Base-by-base conservation (phyloP, 2,329 filamentous ascomycete species). In the Xylariaceae sp. region DNA sequence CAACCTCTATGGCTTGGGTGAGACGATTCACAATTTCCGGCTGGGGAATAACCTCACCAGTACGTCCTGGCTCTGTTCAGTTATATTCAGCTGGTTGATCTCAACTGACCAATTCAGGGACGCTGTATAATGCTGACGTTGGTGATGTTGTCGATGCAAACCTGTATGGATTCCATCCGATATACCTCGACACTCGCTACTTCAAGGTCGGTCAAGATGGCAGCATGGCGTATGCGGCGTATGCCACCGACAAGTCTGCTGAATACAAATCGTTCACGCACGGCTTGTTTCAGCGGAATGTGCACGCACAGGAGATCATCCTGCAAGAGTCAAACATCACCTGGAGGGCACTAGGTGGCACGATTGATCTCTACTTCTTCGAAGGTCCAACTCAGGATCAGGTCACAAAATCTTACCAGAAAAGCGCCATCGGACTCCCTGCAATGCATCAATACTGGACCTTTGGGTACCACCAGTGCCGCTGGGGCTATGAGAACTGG, bases 371-470 rank as follows among this genome's bases (percentile, higher is more conserved):
- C 15, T 92, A 90, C 72, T 90, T 94, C 74, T 89, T 88, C 68
- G 82, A 87, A 10, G 90, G 90, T 0, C 88, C 89, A 0, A 85
- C 80, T 0, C 86, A 87, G 59, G 78, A 82, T 5, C 82, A 87
- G 10, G 85, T 92, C 23, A 89, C 85, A 13, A 84, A 83, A 70
- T 81, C 88, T 45, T 94, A 93, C 69, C 86, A 89, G 63, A 73
- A 76, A 58, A 85, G 82, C 56, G 82, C 86, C 1, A 77, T 87
- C 55, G 89, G 90, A 0, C 75, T 89, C 4, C 89, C 90, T 1
- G 86, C 86, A 0, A 86, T 93, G 84, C 88, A 92, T 69, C 86
- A 89, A 65, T 94, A 94, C 75, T 93, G 85, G 79, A 85, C 87
- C 0, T 84, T 95, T 61, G 91, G 91, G 0, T 93, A 82, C 70